Evolutionary conservation across 768 basidiomycete genomes (phyloP).

Genomic region (Dictyophora rubrovolvata): DNA sequence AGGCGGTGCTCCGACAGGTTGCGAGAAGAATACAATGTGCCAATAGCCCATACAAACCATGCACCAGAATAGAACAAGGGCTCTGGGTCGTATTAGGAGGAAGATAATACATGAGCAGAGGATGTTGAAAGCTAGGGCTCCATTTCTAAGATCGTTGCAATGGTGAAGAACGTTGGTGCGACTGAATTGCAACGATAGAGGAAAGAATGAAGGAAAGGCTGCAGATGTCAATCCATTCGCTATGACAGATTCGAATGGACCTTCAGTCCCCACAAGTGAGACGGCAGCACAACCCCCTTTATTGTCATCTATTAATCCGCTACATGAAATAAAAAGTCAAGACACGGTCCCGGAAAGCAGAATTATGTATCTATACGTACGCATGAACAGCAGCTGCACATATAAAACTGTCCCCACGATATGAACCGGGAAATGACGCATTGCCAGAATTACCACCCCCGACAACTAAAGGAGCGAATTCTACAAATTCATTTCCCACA

Average conservation of each 20-base stretch:
- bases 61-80: slow-evolving; percentile 62
- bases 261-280: slow-evolving; percentile 62
- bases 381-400: slow-evolving; percentile 78
- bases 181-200: slow-evolving; percentile 54
- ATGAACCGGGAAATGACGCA: slow-evolving; percentile 33
- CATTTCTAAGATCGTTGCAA: slow-evolving; percentile 61
- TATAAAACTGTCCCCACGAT: slow-evolving; percentile 77
- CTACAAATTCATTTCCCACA: slow-evolving; percentile 55
- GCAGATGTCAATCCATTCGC: slow-evolving; percentile 59
- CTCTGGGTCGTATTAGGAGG: slow-evolving; percentile 59
- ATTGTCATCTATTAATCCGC: slow-evolving; percentile 52
- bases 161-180: slow-evolving; percentile 39
- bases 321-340: slow-evolving; percentile 19
- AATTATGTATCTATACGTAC: slow-evolving; percentile 30
- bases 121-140: slow-evolving; percentile 65
- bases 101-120: slow-evolving; percentile 58
- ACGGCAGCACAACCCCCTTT: slow-evolving; percentile 72
- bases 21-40: slow-evolving; percentile 74
- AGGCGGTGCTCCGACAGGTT: slow-evolving; percentile 58
- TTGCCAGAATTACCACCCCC: slow-evolving; percentile 68
- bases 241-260: slow-evolving; percentile 48
- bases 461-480: slow-evolving; percentile 65
- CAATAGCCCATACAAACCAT: slow-evolving; percentile 80
- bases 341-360: neutral
- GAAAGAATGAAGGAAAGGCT: slow-evolving; percentile 68